These are phyloP conservation scores for Zygotorulaspora florentina DNA, from an alignment of 805 yeast genomes.

Conservation along the genomic window DNA sequence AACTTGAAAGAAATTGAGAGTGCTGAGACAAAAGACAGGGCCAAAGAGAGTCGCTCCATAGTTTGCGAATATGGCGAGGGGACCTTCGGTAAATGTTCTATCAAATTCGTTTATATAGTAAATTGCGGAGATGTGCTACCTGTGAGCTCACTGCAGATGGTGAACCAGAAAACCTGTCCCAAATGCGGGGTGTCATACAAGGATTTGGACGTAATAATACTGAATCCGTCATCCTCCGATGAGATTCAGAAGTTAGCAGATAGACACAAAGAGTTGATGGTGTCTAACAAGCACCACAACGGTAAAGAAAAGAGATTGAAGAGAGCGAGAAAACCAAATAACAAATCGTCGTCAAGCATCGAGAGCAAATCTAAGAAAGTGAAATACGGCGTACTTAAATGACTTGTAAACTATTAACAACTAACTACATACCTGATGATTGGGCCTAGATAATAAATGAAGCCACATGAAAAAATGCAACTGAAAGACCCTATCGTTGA, in stretches of 20 bases:
- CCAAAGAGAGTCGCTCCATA: conserved; percentile 2
- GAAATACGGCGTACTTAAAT: neutral
- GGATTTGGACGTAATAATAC: conserved; percentile 36
- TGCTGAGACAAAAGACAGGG: conserved; percentile 5
- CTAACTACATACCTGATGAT: neutral
- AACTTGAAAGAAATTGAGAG: conserved; percentile 22
- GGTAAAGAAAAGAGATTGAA: conserved; percentile 31
- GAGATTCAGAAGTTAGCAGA: conserved; percentile 20
- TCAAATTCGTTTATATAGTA: conserved; percentile 43
- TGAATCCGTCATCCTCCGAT: conserved; percentile 31
- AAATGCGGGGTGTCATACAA: conserved; percentile 33
- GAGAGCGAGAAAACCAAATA: conserved; percentile 21
- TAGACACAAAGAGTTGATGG: conserved; percentile 25
- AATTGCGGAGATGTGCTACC: conserved; percentile 44
- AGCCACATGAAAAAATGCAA: neutral
- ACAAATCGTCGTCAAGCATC: neutral
- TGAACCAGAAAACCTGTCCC: conserved; percentile 36
- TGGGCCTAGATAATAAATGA: neutral
- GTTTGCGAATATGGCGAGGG: conserved; percentile 27
- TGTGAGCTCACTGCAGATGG: conserved; percentile 30
- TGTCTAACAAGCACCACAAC: conserved; percentile 35
- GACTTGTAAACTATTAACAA: conserved; percentile 2
- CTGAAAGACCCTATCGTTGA: neutral
- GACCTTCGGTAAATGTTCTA: conserved; percentile 36
- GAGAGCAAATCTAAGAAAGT: conserved; percentile 4